A percentile compares a stretch with the other conserved stretches of the same genome.
These are phyloP conservation scores for Fusarium buxicola DNA, from an alignment of 2,329 filamentous ascomycete genomes.

Conservation along the genomic window DNA sequence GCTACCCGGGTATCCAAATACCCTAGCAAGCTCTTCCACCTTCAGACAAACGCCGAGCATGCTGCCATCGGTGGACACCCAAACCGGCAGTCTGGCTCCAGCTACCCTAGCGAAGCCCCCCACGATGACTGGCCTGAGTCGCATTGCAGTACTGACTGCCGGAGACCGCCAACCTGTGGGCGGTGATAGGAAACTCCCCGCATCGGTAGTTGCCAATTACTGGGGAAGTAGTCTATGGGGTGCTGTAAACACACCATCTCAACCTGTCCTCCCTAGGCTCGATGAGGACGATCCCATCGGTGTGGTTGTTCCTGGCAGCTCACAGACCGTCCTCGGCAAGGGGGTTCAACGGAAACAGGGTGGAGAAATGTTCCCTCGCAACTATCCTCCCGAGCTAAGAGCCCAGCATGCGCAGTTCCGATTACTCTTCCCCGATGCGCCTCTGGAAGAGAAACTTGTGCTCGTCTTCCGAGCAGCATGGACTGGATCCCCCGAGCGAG, in stretches of 20 bases:
- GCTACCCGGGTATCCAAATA: constrained; percentile 68
- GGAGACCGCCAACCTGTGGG: constrained; percentile 78
- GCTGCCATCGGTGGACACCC: constrained; percentile 57
- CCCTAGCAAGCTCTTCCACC: constrained; percentile 45
- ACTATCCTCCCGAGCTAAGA: constrained; percentile 84
- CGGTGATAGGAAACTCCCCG: constrained; percentile 79
- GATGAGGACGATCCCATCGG: constrained; percentile 57
- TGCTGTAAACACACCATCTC: constrained; percentile 43
- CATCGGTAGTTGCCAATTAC: constrained; percentile 89
- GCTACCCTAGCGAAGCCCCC: constrained; percentile 86
- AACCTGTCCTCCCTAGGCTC: constrained; percentile 48
- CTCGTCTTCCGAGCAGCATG: constrained; percentile 94
- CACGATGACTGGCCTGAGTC: constrained; percentile 85
- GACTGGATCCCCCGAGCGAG: constrained; percentile 64
- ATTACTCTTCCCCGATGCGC: constrained; percentile 86
- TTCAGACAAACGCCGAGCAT: constrained; percentile 48
- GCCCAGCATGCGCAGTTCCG: constrained; percentile 94
- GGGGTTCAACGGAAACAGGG: constrained; percentile 48
- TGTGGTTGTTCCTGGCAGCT: constrained; percentile 52
- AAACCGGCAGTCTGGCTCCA: constrained; percentile 78
- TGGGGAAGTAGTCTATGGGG: constrained; percentile 91
- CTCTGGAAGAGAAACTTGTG: constrained; percentile 82
- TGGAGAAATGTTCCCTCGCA: constrained; percentile 72
- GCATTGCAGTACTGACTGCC: constrained; percentile 83
- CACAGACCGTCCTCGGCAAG: constrained; percentile 46